Conservation (phyloP, 352 stramenopile genomes). For the Phytophthora melonis region DNA sequence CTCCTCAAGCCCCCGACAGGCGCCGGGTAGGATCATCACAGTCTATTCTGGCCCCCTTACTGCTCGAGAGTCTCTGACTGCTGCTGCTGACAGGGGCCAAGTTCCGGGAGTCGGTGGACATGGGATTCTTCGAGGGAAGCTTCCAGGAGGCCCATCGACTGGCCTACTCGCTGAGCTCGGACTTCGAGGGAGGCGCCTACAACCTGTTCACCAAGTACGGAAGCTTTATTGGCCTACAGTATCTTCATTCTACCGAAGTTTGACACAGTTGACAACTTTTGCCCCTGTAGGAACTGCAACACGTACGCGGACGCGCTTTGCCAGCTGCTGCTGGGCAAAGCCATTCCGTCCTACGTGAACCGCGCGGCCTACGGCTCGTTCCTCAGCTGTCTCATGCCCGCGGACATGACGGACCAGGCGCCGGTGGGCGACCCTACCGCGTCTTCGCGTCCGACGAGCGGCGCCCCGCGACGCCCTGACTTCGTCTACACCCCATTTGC, state of each 20-base stretch:
- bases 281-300: slow-evolving; percentile 91
- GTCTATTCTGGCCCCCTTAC: neutral
- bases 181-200: slow-evolving; percentile 92
- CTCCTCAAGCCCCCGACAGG: slow-evolving; percentile 73
- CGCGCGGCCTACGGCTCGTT: slow-evolving; percentile 93
- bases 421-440: slow-evolving; percentile 60
- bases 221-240: neutral
- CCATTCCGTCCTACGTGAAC: slow-evolving; percentile 94
- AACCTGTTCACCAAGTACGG: slow-evolving; percentile 90
- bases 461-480: slow-evolving; percentile 39
- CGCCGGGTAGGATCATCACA: slow-evolving; percentile 46
- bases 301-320: slow-evolving; percentile 92
- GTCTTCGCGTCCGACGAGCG: slow-evolving; percentile 23
- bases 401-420: slow-evolving; percentile 60
- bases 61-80: neutral
- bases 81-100: slow-evolving; percentile 61
- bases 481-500: slow-evolving; percentile 71
- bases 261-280: neutral
- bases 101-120: slow-evolving; percentile 91
- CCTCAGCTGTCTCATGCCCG: slow-evolving; percentile 81
- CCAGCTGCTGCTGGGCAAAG: slow-evolving; percentile 78
- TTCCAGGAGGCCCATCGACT: slow-evolving; percentile 80
- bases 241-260: neutral
- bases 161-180: slow-evolving; percentile 83
- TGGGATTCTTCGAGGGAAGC: slow-evolving; percentile 92